Percentiles rank a stretch among this genome's conserved stretches.
These are phyloP conservation scores for Jaltomata sinuosa DNA, from an alignment of 257 asterid genomes.

Conservation along the genomic window DNA sequence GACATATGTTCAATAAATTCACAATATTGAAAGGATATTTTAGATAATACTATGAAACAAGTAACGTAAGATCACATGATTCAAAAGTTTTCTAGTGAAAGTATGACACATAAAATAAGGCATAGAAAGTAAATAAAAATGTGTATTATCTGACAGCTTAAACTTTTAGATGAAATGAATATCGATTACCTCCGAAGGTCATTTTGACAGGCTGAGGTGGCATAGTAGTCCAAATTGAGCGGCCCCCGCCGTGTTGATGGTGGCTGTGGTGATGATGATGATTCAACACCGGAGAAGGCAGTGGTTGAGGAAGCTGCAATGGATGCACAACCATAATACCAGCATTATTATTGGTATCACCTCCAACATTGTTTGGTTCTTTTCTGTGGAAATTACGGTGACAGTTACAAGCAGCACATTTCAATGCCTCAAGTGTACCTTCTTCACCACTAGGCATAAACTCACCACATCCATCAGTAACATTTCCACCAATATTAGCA, in stretches of 20 bases:
- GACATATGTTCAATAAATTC: too few species aligned
- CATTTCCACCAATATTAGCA: conserved; percentile 76
- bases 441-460: conserved; percentile 91
- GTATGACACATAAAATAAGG: not conserved
- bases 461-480: conserved; percentile 95
- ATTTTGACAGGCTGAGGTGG: conserved; percentile 58
- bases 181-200: conserved; percentile 28
- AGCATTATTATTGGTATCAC: not conserved
- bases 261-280: conserved; percentile 17
- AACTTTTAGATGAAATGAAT: not conserved
- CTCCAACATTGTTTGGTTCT: conserved; percentile 8
- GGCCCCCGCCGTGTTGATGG: conserved; percentile 16
- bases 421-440: conserved; percentile 78
- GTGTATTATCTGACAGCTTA: not conserved
- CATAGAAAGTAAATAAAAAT: not conserved
- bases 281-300: conserved; percentile 30
- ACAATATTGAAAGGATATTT: too few species aligned
- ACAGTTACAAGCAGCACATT: conserved; percentile 86
- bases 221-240: conserved; percentile 10
- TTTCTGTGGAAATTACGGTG: conserved; percentile 89
- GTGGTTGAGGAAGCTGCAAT: conserved; percentile 43
- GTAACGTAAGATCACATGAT: too few species aligned
- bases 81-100: too few species aligned
- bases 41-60: too few species aligned
- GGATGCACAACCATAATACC: conserved; percentile 42